These are phyloP conservation scores for Neonothopanus nambi DNA, from an alignment of 1,284 basidiomycete species.

Conservation along the genomic window DNA sequence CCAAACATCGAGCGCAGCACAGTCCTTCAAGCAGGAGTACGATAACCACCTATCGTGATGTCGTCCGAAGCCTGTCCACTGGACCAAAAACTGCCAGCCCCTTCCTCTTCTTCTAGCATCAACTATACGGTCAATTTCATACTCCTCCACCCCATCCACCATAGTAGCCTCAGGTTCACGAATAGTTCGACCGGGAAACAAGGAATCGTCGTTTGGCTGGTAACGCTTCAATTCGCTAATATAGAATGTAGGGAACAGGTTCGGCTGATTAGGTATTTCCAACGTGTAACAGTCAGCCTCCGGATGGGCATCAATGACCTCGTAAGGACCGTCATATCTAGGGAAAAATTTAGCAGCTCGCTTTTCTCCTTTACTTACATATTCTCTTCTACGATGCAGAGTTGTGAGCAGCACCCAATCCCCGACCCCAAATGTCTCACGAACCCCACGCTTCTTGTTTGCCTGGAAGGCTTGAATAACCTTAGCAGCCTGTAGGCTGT, in stretches of 20 bases:
- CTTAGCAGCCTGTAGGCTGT: not conserved
- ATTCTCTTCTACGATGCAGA: not conserved
- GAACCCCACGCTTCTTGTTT: not conserved
- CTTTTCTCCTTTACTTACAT: conserved; percentile 19
- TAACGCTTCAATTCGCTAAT: too few relatives aligned
- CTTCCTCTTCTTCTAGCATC: conserved; percentile 1
- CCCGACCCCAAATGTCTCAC: conserved; percentile 1
- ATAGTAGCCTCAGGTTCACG: not conserved
- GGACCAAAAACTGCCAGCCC: conserved; percentile 13
- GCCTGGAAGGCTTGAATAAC: conserved; percentile 5
- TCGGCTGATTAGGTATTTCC: conserved; percentile 22
- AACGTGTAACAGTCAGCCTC: conserved; percentile 25
- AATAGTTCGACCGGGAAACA: not conserved
- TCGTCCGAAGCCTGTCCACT: conserved; percentile 12
- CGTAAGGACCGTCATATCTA: conserved; percentile 37
- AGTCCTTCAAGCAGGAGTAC: conserved; percentile 17
- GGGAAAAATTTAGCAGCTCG: too few relatives aligned
- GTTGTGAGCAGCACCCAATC: conserved; percentile 10
- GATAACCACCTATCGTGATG: conserved; percentile 17
- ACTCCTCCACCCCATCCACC: not conserved
- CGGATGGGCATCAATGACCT: conserved; percentile 15
- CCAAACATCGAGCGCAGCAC: conserved; percentile 17
- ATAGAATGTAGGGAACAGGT: conserved; percentile 24
- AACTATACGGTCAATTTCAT: conserved; percentile 7
- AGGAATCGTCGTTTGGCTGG: not conserved